Evolutionary conservation across 2,329 filamentous ascomycete species (phyloP).

Genomic region (Botrytis tulipae): DNA sequence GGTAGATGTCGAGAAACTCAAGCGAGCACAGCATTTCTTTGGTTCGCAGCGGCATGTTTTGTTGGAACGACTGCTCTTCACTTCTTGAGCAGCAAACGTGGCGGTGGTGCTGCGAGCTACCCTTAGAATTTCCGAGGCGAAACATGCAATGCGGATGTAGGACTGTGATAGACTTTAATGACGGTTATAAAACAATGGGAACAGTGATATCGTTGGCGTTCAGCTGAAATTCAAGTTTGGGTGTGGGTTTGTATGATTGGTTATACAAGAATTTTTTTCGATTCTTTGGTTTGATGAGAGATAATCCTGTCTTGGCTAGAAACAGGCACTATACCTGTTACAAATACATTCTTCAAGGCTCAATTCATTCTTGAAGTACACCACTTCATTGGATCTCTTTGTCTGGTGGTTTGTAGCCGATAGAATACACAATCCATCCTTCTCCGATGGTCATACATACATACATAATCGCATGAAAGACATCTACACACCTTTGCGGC

Average conservation of each 20-base stretch:
- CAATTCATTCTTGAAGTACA: not conserved
- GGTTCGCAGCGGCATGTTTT: slow-evolving; percentile 70
- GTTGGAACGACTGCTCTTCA: slow-evolving; percentile 53
- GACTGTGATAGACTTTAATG: not conserved
- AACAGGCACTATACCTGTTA: not conserved
- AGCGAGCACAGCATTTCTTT: slow-evolving; percentile 72
- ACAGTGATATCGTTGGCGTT: not conserved
- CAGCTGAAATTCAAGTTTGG: not conserved
- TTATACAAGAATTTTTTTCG: not conserved
- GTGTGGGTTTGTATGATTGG: not conserved
- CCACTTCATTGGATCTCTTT: not conserved
- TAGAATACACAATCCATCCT: not conserved
- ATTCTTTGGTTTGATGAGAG: not conserved
- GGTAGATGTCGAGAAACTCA: slow-evolving; percentile 66
- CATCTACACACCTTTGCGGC: not conserved
- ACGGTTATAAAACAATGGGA: not conserved
- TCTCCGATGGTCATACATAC: not conserved
- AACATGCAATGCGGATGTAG: not conserved
- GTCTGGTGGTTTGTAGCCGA: not conserved
- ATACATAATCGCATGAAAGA: not conserved
- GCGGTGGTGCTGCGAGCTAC: not conserved
- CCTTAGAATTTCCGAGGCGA: not conserved
- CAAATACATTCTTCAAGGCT: not conserved
- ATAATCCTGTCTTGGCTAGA: not conserved
- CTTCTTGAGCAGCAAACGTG: slow-evolving; percentile 21